phyloP scores from a whole-genome alignment of 2,329 filamentous ascomycete species.

The Pseudocercospora ulei region DNA sequence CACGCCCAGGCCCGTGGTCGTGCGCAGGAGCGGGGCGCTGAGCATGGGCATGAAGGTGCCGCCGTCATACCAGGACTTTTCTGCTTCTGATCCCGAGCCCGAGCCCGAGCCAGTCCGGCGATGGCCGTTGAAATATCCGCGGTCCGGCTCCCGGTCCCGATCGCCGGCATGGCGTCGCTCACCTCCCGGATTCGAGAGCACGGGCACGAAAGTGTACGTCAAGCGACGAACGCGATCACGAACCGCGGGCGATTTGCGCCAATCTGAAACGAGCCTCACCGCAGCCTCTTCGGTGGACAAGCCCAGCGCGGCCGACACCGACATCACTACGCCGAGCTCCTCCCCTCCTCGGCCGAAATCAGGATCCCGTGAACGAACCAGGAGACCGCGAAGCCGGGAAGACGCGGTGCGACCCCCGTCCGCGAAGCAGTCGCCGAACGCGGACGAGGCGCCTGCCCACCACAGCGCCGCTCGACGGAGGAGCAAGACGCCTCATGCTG shows the following conservation, averaged over 20 bases:
- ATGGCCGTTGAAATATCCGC: conserved; percentile 22
- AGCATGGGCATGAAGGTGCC: conserved; percentile 32
- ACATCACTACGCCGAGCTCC: conserved; percentile 27
- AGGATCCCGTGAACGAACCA: conserved; percentile 17
- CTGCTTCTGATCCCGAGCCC: conserved; percentile 24
- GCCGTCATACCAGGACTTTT: conserved; percentile 29
- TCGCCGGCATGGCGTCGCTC: conserved; percentile 21
- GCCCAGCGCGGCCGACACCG: conserved; percentile 26
- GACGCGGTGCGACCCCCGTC: conserved; percentile 9
- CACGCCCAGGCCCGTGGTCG: conserved; percentile 28
- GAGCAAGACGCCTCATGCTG: conserved; percentile 16
- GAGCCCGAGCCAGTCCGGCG: conserved; percentile 22
- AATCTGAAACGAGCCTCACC: conserved; percentile 28
- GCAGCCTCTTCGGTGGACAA: conserved; percentile 28
- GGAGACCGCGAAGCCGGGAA: conserved; percentile 15
- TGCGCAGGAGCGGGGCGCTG: conserved; percentile 28
- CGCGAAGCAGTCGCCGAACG: conserved; percentile 12
- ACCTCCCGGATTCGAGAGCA: conserved; percentile 30
- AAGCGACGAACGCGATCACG: conserved; percentile 27
- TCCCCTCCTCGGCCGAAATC: conserved; percentile 22
- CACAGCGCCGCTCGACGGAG: conserved; percentile 12
- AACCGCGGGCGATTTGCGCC: conserved; percentile 18
- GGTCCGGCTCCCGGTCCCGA: conserved; percentile 24
- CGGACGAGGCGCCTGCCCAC: conserved; percentile 10
- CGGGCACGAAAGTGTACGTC: conserved; percentile 32